Base-by-base conservation (phyloP, 2,329 filamentous ascomycete genomes). In the Colletotrichum paranaense region DNA sequence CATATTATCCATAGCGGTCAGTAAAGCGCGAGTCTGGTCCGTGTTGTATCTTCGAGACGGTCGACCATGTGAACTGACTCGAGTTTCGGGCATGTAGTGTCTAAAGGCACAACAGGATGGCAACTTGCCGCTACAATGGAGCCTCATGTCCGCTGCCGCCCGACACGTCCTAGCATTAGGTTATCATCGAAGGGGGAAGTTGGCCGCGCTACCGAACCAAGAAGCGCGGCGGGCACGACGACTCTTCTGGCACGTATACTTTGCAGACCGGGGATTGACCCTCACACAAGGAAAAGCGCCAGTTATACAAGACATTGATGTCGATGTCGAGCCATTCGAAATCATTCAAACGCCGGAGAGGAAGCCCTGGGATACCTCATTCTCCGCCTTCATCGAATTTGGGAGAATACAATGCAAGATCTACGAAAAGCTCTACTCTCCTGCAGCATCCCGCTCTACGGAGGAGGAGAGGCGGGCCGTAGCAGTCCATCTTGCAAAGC, bases 211-310 rank as follows among this genome's bases (percentile, higher is more conserved):
- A 11, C 32, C 72, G 1, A 46, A 65, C 11, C 52, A 73, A 2
- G 66, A 74, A 46, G 64, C 75, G 1, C 62, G 73, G 19, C 63
- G 66, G 22, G 72, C 65, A 32, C 65, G 75, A 5, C 66, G 69
- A 1, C 53, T 77, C 4, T 77, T 77, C 42, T 77, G 76, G 76
- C 75, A 76, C 52, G 63, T 76, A 22, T 77, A 76, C 57, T 70
- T 75, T 11, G 74, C 75, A 3, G 75, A 76, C 11, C 62, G 69
- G 6, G 64, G 75, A 4, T 57, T 77, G 1, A 72, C 74, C 4
- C 73, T 77, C 8, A 62, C 72, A 4, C 70, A 76, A 24, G 76
- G 76, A 0, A 75, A 75, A 22, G 75, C 74, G 7, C 35, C 74
- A 3, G 67, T 77, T 4, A 75, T 77, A 2, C 74, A 75, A 22